phyloP scores from a whole-genome alignment of 2,329 filamentous ascomycete species.

The Tolypocladium guangdongense region DNA sequence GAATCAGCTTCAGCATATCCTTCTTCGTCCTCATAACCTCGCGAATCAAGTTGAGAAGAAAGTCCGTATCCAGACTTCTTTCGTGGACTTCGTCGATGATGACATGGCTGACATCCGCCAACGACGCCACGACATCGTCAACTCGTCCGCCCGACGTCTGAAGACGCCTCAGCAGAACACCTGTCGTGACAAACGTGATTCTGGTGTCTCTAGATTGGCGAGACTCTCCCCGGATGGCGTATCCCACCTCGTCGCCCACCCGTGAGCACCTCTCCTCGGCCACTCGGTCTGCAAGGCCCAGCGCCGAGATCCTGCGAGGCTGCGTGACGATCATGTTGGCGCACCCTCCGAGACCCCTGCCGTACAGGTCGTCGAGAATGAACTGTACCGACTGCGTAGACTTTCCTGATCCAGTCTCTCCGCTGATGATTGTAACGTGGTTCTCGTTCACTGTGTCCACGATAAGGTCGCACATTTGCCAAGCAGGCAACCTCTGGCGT shows the following conservation, averaged over 20 bases:
- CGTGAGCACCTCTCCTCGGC: constrained; percentile 76
- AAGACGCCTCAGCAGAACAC: constrained; percentile 80
- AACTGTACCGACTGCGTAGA: constrained; percentile 97
- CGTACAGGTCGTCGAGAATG: constrained; percentile 81
- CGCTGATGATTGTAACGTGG: constrained; percentile 92
- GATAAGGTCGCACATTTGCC: constrained; percentile 69
- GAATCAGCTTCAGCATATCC: constrained; percentile 75
- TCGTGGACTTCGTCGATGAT: constrained; percentile 97
- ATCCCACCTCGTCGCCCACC: constrained; percentile 84
- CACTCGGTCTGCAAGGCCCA: constrained; percentile 88
- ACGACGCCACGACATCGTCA: constrained; percentile 67
- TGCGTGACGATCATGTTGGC: constrained; percentile 95
- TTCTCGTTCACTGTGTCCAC: constrained; percentile 63
- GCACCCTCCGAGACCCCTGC: constrained; percentile 58
- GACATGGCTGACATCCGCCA: constrained; percentile 87
- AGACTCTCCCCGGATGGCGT: constrained; percentile 83
- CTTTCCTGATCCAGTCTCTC: constrained; percentile 94
- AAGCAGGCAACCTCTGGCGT: constrained; percentile 71
- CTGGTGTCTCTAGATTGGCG: constrained; percentile 64
- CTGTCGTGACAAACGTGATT: constrained; percentile 93
- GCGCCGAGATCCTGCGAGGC: constrained; percentile 83
- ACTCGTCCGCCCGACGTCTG: constrained; percentile 76
- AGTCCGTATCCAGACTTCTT: constrained; percentile 87
- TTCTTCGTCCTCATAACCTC: constrained; percentile 66
- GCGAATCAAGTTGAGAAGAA: constrained; percentile 75